Evolutionary conservation across 176 grass and related monocot genomes (phyloP).

Genomic region (Panicum miliaceum): DNA sequence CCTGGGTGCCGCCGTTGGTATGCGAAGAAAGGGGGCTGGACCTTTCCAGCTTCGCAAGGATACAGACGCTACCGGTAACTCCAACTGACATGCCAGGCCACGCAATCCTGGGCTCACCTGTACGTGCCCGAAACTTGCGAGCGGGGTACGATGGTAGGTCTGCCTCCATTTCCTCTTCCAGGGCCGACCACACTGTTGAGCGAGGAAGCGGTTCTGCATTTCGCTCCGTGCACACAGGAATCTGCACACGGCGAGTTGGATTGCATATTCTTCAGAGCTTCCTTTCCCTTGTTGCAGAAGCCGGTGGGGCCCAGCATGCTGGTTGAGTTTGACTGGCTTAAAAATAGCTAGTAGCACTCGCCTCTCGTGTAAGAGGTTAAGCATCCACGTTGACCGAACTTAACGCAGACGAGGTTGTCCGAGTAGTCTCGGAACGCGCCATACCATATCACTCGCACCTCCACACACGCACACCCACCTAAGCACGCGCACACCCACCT

Average conservation of each 20-base stretch:
- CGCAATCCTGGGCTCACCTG: fast-evolving
- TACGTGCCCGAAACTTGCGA: fast-evolving
- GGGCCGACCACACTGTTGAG: conserved; percentile 4
- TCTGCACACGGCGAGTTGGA: neutral
- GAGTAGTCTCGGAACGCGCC: too few relatives aligned
- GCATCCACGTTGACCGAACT: too few relatives aligned
- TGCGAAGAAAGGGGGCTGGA: neutral
- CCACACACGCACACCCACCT: too few relatives aligned
- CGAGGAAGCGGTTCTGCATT: neutral
- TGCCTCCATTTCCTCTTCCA: neutral
- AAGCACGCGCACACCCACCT: too few relatives aligned
- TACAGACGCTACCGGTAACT: fast-evolving
- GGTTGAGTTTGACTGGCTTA: conserved; percentile 41
- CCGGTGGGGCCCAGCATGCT: conserved; percentile 7
- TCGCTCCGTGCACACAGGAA: conserved; percentile 15
- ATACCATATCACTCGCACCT: too few relatives aligned
- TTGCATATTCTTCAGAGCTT: neutral
- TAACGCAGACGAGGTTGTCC: too few relatives aligned
- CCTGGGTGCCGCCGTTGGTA: conserved; percentile 9
- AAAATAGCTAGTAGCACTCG: too few relatives aligned
- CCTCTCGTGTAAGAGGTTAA: too few relatives aligned
- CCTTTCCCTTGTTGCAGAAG: neutral
- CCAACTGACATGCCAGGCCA: neutral
- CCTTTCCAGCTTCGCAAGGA: neutral
- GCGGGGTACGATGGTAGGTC: neutral